phyloP scores from a whole-genome alignment of 768 basidiomycete species.

The Chalciporus sphaerocephalus region DNA sequence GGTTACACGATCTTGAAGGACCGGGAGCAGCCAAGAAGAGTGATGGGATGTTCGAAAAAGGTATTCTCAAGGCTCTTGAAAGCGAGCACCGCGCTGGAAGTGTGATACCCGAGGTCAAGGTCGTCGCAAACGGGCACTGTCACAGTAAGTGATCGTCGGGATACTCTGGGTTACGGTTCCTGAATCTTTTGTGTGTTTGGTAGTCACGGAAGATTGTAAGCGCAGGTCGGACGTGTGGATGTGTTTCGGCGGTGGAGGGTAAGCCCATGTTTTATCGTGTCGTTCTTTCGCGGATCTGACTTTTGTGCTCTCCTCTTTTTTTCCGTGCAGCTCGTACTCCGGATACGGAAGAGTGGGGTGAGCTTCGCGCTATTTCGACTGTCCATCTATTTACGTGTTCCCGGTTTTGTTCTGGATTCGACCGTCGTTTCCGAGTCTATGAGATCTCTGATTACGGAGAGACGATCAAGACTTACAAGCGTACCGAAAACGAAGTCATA shows the following conservation, averaged over 20 bases:
- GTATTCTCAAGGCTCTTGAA: constrained; percentile 66
- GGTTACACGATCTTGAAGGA: constrained; percentile 54
- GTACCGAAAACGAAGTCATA: constrained; percentile 65
- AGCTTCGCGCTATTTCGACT: no score
- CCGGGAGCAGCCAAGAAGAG: constrained; percentile 64
- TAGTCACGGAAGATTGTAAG: constrained; percentile 86
- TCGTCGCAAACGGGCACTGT: constrained; percentile 85
- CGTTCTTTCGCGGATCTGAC: background rate
- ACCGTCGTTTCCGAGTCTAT: constrained; percentile 87
- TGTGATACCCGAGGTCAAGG: constrained; percentile 70
- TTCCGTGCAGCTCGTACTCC: constrained; percentile 71
- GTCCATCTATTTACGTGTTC: constrained; percentile 4
- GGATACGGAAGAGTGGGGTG: constrained; percentile 78
- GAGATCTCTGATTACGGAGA: constrained; percentile 88
- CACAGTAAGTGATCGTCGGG: constrained; percentile 52
- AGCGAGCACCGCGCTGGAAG: constrained; percentile 53
- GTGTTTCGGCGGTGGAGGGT: constrained; percentile 88
- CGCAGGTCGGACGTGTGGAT: constrained; percentile 85
- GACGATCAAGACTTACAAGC: constrained; percentile 85
- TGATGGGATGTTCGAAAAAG: constrained; percentile 83
- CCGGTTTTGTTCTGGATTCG: constrained; percentile 52
- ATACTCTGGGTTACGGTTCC: background rate
- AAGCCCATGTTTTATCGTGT: constrained; percentile 18
- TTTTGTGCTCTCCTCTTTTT: no score
- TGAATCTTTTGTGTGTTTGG: constrained; percentile 8